Percentiles rank a stretch among this genome's conserved stretches.
phyloP scores from a whole-genome alignment of 331 rosid genomes.

The Malus hybrid region DNA sequence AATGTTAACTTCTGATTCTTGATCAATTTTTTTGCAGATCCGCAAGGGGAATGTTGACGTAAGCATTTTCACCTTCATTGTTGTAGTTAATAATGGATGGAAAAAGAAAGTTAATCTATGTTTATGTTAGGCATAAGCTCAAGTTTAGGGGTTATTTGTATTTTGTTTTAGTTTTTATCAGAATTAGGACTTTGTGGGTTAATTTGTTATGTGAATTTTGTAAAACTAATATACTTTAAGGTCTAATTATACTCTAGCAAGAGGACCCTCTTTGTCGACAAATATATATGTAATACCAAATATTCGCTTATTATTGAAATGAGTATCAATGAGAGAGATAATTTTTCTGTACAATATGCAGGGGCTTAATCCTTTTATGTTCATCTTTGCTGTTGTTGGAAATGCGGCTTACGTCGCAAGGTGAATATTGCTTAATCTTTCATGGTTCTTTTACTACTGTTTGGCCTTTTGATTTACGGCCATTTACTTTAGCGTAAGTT shows the following conservation, averaged over 20 bases:
- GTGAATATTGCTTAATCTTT: constrained; percentile 9
- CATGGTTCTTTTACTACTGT: neutral
- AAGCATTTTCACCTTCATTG: constrained; percentile 2
- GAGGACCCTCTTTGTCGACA: too few relatives aligned
- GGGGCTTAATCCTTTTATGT: constrained; percentile 92
- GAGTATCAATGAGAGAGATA: neutral
- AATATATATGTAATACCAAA: too few relatives aligned
- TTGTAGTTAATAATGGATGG: neutral
- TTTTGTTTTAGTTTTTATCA: neutral
- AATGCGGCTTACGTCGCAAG: constrained; percentile 69
- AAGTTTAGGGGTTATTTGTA: neutral
- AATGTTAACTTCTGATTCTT: constrained; percentile 28
- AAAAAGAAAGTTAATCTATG: neutral
- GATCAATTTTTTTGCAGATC: constrained; percentile 41
- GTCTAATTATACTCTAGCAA: neutral
- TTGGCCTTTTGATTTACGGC: neutral
- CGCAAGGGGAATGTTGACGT: constrained; percentile 53
- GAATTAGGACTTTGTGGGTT: neutral
- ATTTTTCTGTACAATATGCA: constrained; percentile 12
- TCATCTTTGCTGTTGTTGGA: constrained; percentile 71
- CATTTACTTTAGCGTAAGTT: neutral
- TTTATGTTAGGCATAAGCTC: neutral
- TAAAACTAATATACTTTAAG: neutral
- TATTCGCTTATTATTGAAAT: too few relatives aligned
- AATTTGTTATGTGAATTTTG: neutral